Conservation (phyloP, 768 basidiomycete species). For the Tulasnella sp. region DNA sequence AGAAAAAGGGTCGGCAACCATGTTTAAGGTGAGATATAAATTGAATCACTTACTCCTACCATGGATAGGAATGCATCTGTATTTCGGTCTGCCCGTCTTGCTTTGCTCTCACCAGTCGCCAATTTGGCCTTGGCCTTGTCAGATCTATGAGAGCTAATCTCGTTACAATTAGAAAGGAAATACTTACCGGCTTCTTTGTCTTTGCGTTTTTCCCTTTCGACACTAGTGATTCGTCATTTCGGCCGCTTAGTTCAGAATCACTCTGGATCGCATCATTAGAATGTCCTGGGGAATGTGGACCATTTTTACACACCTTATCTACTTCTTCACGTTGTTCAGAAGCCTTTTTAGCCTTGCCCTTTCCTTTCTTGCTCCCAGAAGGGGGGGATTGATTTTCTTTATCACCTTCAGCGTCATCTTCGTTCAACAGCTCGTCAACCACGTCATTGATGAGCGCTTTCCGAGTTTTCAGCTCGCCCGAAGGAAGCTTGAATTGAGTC, state of each 20-base stretch:
- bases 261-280: no score
- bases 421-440: background rate
- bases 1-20: background rate
- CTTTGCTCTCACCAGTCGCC: background rate
- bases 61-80: slow-evolving; percentile 5
- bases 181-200: background rate
- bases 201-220: background rate
- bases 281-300: no score
- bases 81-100: slow-evolving; percentile 9
- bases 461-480: slow-evolving; percentile 6
- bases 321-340: background rate
- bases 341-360: background rate
- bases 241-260: slow-evolving; percentile 12
- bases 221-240: background rate
- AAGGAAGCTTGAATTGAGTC: slow-evolving; percentile 8
- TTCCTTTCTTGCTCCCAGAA: background rate
- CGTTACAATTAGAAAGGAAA: no score
- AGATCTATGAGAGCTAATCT: no score
- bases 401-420: slow-evolving; percentile 4
- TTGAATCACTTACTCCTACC: slow-evolving; percentile 4
- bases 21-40: background rate
- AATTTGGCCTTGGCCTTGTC: no score
- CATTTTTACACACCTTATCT: no score
- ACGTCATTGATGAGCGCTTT: slow-evolving; percentile 1
- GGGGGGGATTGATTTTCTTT: background rate